phyloP scores from a whole-genome alignment of 169 alveolate genomes.

The Plasmodium reichenowi region DNA sequence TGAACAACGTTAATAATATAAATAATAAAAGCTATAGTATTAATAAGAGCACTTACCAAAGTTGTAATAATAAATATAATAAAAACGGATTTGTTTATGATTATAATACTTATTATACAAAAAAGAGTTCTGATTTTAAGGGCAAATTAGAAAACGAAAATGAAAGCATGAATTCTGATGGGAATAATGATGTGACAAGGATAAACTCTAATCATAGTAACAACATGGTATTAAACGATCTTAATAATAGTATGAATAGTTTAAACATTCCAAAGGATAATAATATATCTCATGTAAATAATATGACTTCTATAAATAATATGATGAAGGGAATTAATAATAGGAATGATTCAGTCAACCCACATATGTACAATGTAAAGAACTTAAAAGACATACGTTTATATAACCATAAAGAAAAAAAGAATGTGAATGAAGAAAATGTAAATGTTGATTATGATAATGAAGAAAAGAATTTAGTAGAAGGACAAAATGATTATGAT shows the following conservation, averaged over 20 bases:
- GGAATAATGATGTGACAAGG: not conserved
- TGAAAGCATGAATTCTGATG: not conserved
- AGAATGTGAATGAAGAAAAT: not conserved
- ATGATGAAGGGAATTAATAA: not conserved
- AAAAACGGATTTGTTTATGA: slow-evolving; percentile 37
- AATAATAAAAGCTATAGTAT: not conserved
- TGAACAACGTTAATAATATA: not conserved
- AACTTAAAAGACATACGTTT: too few relatives aligned
- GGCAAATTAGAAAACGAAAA: not conserved
- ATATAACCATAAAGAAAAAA: not conserved
- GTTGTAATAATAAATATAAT: slow-evolving; percentile 2
- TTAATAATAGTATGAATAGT: not conserved
- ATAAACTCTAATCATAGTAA: not conserved
- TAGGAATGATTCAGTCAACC: not conserved
- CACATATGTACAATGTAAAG: not conserved
- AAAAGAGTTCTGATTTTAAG: slow-evolving; percentile 20
- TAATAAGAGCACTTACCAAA: not conserved
- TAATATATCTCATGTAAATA: not conserved
- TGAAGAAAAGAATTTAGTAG: not conserved
- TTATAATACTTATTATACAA: slow-evolving; percentile 30
- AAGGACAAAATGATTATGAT: not conserved
- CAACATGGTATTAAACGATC: not conserved
- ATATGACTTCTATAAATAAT: too few relatives aligned
- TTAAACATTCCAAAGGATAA: not conserved
- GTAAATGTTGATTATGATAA: not conserved